phyloP scores from a whole-genome alignment of 2,329 filamentous ascomycete species.

The Sclerotinia nivalis region DNA sequence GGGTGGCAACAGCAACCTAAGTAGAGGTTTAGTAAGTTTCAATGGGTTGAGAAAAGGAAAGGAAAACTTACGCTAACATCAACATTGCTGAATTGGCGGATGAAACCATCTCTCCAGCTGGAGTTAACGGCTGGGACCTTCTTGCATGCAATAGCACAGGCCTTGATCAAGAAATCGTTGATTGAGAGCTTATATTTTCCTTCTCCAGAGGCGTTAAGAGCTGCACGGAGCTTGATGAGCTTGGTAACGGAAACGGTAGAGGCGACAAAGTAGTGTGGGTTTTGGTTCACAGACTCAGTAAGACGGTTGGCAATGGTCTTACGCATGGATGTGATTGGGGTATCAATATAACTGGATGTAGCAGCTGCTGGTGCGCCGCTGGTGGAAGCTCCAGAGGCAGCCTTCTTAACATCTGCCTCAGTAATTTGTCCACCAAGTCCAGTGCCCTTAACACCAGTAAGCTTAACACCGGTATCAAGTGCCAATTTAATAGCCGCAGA shows the following conservation, averaged over 20 bases:
- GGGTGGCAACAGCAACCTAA: conserved; percentile 63
- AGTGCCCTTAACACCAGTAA: conserved; percentile 80
- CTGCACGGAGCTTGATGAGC: conserved; percentile 92
- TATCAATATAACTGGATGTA: conserved; percentile 76
- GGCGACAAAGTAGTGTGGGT: conserved; percentile 98
- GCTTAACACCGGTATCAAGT: conserved; percentile 76
- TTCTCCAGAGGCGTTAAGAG: conserved; percentile 83
- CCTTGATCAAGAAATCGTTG: conserved; percentile 99
- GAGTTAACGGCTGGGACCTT: conserved; percentile 97
- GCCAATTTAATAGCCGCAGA: conserved; percentile 79
- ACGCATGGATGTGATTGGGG: conserved; percentile 87
- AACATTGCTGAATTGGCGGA: conserved; percentile 89
- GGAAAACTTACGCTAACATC: conserved; percentile 83
- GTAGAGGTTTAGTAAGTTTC: conserved; percentile 10
- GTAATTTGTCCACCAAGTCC: conserved; percentile 86
- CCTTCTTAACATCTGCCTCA: conserved; percentile 91
- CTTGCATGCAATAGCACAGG: conserved; percentile 80
- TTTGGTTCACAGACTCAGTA: conserved; percentile 83
- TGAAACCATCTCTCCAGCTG: conserved; percentile 85
- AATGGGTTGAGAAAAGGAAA: background rate
- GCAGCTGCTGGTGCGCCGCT: conserved; percentile 57
- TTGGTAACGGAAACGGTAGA: conserved; percentile 89
- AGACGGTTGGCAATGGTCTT: conserved; percentile 95
- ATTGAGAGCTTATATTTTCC: conserved; percentile 99
- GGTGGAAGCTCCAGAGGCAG: conserved; percentile 55